Evolutionary conservation across 805 yeast species (phyloP), one percentile per base, ranked within the genome.

Genomic region (Aciculoconidium aculeatum): DNA sequence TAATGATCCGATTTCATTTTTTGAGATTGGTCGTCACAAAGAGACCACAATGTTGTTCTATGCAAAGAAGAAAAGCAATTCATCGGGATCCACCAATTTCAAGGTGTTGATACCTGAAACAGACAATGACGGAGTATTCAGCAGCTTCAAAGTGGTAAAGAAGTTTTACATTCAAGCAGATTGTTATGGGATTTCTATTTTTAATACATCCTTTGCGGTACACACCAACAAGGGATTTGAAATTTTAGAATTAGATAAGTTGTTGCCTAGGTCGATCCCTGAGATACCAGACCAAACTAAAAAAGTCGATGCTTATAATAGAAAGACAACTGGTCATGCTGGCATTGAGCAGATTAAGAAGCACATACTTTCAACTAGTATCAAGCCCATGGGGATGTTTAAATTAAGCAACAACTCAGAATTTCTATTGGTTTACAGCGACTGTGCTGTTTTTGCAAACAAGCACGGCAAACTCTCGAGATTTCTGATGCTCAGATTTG

Each of bases 211-310:
- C 28, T 69, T 83, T 49, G 75, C 84, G 1, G 70, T 80, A 1
- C 82, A 80, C 44, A 70, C 86, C 0, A 57, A 70, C 11, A 71
- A 73, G 42, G 88, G 88, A 0, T 77, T 80, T 40, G 79, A 81
- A 36, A 67, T 80, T 16, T 60, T 76, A 41, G 70, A 79, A 4
- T 61, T 81, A 29, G 77, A 77, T 34, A 70, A 72, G 23, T 57
- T 70, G 12, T 65, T 75, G 17, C 72, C 79, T 1, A 59, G 77
- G 31, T 67, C 77, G 1, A 65, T 75, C 3, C 88, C 90, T 6
- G 70, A 65, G 26, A 54, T 73, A 14, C 71, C 46, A 1, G 27
- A 17, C 21, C 28, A 27, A 7, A 30, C 27, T 28, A 49, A 40
- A 37, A 49, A 41, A 23, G 41, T 55, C 13, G 67, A 61, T 32